These are phyloP conservation scores for Sclerospora graminicola DNA, from an alignment of 352 stramenopile genomes.

Conservation along the genomic window DNA sequence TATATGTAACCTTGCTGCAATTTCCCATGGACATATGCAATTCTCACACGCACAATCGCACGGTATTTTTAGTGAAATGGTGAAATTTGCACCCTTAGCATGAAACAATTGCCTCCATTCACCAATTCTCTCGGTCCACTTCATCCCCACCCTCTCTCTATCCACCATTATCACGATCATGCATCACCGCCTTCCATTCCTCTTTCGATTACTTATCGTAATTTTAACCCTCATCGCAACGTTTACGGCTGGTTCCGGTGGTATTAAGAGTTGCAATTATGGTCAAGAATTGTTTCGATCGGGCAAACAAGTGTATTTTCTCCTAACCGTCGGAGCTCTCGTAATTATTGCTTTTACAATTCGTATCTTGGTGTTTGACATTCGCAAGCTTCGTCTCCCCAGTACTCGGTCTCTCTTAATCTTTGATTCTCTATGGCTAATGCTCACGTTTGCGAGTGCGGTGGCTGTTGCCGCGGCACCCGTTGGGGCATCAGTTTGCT, in stretches of 20 bases:
- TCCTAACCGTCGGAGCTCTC: constrained; percentile 31
- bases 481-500: constrained; percentile 44
- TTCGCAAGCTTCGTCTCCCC: constrained; percentile 41
- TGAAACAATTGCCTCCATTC: too few relatives aligned
- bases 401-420: constrained; percentile 23
- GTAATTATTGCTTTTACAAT: constrained; percentile 23
- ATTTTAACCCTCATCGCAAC: constrained; percentile 32
- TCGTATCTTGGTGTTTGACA: constrained; percentile 42
- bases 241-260: constrained; percentile 23
- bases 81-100: too few relatives aligned
- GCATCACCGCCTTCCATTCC: too few relatives aligned
- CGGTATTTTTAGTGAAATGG: too few relatives aligned
- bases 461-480: constrained; percentile 43
- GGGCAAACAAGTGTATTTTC: constrained; percentile 43
- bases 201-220: constrained; percentile 29
- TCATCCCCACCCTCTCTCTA: too few relatives aligned
- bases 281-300: constrained; percentile 43
- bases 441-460: constrained; percentile 50
- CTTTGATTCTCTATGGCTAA: constrained; percentile 39
- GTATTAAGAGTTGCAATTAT: constrained; percentile 45
- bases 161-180: too few relatives aligned
- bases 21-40: too few relatives aligned
- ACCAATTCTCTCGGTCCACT: too few relatives aligned
- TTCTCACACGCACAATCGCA: too few relatives aligned
- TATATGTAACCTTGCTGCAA: too few relatives aligned